Conservation (phyloP, 2,329 filamentous ascomycete genomes). For the Fusarium sp. region DNA sequence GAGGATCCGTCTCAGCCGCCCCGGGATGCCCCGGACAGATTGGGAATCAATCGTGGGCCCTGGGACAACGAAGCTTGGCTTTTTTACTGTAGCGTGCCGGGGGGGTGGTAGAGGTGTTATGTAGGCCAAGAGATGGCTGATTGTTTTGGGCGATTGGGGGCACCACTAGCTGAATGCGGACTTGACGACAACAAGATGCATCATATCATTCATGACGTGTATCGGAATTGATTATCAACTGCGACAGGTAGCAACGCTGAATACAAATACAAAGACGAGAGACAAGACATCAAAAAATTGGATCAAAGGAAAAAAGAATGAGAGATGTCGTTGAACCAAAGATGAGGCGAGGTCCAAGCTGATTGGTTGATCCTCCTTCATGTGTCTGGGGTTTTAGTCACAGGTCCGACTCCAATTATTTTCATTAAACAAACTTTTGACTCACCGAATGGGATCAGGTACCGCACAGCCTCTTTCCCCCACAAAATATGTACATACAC, state of each 20-base stretch:
- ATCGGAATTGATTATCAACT: not conserved
- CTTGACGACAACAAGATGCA: not conserved
- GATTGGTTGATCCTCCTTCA: constrained; percentile 19
- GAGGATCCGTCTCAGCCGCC: constrained; percentile 25
- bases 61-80: not conserved
- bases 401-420: constrained; percentile 11
- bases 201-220: not conserved
- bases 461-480: constrained; percentile 31
- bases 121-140: not conserved
- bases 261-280: not conserved
- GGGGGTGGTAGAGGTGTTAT: not conserved
- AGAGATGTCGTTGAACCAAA: not conserved
- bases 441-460: constrained; percentile 31
- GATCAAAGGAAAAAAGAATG: not conserved
- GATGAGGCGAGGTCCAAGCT: not conserved
- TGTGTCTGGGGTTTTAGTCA: constrained; percentile 39
- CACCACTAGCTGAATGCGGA: not conserved
- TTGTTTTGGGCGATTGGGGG: not conserved
- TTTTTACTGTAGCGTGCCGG: not conserved
- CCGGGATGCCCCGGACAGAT: constrained; percentile 36
- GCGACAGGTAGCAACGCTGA: not conserved
- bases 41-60: constrained; percentile 10
- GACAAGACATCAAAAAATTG: not conserved
- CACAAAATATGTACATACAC: constrained; percentile 13
- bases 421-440: constrained; percentile 41